Evolutionary conservation across 768 basidiomycete genomes (phyloP).

Genomic region (Pulveroboletus ravenelii): DNA sequence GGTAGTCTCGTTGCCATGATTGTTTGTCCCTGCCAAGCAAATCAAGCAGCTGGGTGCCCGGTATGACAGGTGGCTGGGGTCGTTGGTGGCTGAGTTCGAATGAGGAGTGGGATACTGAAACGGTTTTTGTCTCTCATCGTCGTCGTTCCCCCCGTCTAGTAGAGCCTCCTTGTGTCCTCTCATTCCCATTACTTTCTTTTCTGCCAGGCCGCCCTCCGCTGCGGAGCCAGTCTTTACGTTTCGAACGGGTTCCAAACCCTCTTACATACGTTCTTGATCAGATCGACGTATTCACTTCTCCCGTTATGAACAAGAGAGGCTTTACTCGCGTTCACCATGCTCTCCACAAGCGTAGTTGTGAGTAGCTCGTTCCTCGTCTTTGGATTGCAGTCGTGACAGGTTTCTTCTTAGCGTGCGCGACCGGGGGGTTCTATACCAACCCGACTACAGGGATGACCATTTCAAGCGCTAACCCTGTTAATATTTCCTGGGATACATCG

Average conservation of each 20-base stretch:
- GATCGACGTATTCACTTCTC: constrained; percentile 2
- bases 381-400: background rate
- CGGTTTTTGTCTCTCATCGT: constrained; percentile 4
- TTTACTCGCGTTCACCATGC: constrained; percentile 18
- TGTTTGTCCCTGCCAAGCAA: constrained; percentile 1
- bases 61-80: constrained; percentile 11
- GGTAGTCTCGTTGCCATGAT: too few species aligned
- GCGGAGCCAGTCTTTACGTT: constrained; percentile 29
- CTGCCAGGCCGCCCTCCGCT: constrained; percentile 16
- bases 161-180: constrained; percentile 5
- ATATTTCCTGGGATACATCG: constrained; percentile 60
- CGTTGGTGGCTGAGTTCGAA: constrained; percentile 25
- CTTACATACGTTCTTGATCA: background rate
- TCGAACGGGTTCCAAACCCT: constrained; percentile 5
- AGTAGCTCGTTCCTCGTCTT: background rate
- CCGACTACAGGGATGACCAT: constrained; percentile 48
- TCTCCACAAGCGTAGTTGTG: constrained; percentile 25
- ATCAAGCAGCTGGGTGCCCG: too few species aligned
- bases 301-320: constrained; percentile 29
- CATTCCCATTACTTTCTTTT: constrained; percentile 19
- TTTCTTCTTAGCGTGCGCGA: constrained; percentile 41
- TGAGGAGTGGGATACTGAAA: background rate
- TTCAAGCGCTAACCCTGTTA: constrained; percentile 44
- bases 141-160: constrained; percentile 6
- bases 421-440: constrained; percentile 57